Evolutionary conservation across 768 basidiomycete species (phyloP).

Genomic region (Boletus reticuloceps): DNA sequence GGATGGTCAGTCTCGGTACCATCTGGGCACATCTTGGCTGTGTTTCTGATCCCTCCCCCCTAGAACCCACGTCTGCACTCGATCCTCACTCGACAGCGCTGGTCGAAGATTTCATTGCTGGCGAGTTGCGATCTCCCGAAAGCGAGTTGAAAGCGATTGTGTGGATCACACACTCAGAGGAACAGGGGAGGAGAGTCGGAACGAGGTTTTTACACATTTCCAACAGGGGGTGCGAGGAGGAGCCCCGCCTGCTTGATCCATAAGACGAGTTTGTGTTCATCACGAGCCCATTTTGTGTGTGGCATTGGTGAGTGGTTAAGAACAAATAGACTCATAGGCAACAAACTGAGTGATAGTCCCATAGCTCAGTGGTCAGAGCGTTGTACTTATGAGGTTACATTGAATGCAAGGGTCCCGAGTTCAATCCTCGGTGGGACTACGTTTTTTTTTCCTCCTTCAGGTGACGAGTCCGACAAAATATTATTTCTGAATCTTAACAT

Average conservation of each 20-base stretch:
- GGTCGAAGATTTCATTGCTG: constrained; percentile 63
- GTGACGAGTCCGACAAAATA: too few relatives aligned
- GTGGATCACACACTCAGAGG: constrained; percentile 88
- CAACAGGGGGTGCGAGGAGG: constrained; percentile 44
- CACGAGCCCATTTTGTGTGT: background rate
- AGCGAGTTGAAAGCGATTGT: constrained; percentile 66
- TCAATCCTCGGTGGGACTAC: constrained; percentile 63
- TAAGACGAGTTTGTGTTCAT: background rate
- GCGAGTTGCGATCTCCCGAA: constrained; percentile 47
- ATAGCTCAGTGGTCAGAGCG: constrained; percentile 64
- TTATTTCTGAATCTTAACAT: too few relatives aligned
- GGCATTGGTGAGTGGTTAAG: background rate
- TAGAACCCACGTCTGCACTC: constrained; percentile 89
- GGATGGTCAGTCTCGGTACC: constrained; percentile 54
- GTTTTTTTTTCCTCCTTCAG: constrained; percentile 30
- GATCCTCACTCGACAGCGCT: constrained; percentile 62
- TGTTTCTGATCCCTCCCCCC: background rate
- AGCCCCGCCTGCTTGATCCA: constrained; percentile 29
- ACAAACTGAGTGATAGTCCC: constrained; percentile 33
- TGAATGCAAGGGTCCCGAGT: constrained; percentile 61
- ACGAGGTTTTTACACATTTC: constrained; percentile 59
- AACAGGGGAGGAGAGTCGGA: constrained; percentile 74
- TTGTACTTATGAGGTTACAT: constrained; percentile 59
- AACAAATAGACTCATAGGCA: background rate
- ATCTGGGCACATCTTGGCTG: background rate